These are phyloP conservation scores for Vanilla planifolia DNA, from an alignment of 106 monocot genomes.

Conservation along the genomic window DNA sequence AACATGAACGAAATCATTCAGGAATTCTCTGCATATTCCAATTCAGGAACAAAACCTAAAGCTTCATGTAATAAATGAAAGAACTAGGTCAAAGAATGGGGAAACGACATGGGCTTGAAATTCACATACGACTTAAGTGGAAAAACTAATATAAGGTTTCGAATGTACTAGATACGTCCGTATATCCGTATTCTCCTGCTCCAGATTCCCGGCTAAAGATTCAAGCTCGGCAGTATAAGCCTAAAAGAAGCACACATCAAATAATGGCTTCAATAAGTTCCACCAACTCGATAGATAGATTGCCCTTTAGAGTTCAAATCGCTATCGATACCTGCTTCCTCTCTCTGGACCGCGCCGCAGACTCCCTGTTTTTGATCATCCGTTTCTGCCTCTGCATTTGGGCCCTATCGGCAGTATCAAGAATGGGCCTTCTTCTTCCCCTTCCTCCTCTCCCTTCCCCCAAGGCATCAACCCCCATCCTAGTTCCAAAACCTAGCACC, in stretches of 20 bases:
- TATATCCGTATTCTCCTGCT: conserved; percentile 47
- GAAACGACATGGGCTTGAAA: background rate
- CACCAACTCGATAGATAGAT: background rate
- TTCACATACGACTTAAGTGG: background rate
- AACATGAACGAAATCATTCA: too few relatives aligned
- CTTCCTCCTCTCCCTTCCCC: conserved; percentile 13
- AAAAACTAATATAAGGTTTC: background rate
- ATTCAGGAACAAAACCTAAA: background rate
- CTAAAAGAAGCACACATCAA: conserved; percentile 16
- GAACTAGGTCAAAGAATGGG: background rate
- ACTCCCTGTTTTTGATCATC: conserved; percentile 92
- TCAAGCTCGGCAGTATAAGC: conserved; percentile 65
- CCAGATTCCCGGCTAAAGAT: conserved; percentile 37
- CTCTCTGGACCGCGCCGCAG: conserved; percentile 86
- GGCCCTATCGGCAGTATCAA: conserved; percentile 44
- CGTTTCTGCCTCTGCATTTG: conserved; percentile 75
- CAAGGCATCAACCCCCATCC: conserved; percentile 8
- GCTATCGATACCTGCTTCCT: conserved; percentile 58
- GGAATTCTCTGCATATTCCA: background rate
- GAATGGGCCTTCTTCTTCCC: conserved; percentile 28
- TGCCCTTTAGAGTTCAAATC: background rate
- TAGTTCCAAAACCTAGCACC: conserved; percentile 13
- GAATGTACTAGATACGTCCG: conserved; percentile 29
- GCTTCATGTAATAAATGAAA: background rate
- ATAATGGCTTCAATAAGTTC: background rate